Base-by-base conservation (phyloP, 2,329 filamentous ascomycete species). In the Aplosporella prunicola region DNA sequence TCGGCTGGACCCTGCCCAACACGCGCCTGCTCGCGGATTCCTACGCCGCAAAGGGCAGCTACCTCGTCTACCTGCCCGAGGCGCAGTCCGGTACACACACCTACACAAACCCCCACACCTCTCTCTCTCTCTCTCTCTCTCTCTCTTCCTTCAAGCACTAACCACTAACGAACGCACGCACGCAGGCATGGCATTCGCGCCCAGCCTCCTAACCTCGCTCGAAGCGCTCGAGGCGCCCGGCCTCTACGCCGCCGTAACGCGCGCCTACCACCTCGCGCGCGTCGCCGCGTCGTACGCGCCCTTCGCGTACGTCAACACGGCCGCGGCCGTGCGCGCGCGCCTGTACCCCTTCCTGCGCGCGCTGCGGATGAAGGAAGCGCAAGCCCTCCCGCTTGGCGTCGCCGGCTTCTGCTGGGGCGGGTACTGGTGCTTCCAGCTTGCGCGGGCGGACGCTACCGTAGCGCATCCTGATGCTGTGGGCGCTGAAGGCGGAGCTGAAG, bases 11-110 rank as follows among this genome's bases (percentile, higher is more conserved):
- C 3, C 43, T 60, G 10, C 50, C 52, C 9, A 62, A 62, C 47
- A 58, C 51, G 24, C 46, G 53, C 10, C 54, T 62, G 13, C 48
- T 63, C 6, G 55, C 56, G 8, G 60, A 63, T 35, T 49, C 50
- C 7, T 59, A 56, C 35, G 58, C 57, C 1, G 48, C 50, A 34
- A 38, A 32, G 28, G 53, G 53, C 1, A 41, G 42, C 17, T 55
- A 46, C 33, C 22, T 36, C 13, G 47, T 51, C 34, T 55, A 52
- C 38, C 42, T 63, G 11, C 59, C 59, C 6, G 60, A 63, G 17
- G 56, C 62, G 7, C 35, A 38, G 14, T 22, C 28, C 22, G 35
- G 35, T 31, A 31, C 15, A 29, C 15, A 29, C 11, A 16, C 27
- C 10, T 29, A 16, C 4, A 16, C 11, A 9, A 29, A n/a, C 26